Evolutionary conservation across 148 eudicot genomes (phyloP), one percentile per base, ranked within the genome.

Genomic region (Heliamphora exappendiculata): DNA sequence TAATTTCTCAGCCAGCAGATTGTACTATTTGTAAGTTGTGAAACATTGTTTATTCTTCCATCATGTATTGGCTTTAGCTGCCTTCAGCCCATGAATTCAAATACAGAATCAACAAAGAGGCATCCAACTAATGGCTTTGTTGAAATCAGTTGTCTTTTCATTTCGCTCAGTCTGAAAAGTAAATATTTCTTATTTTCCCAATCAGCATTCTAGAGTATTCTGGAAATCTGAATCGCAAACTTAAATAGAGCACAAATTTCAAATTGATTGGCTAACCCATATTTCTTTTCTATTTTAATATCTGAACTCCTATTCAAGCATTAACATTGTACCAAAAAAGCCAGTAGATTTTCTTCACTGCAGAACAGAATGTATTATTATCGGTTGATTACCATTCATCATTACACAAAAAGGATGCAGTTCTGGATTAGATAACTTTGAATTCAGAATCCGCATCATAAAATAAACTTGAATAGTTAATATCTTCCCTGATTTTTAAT

Each of bases 71-170:
- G n/a, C n/a, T n/a, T n/a, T n/a, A n/a, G n/a, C n/a, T n/a, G n/a
- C n/a, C n/a, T n/a, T n/a, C n/a, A n/a, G 65, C 13, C 66, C 66
- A 2, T 5, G 0, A 59, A 59, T 59, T 59, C 29, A 28, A 59
- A 12, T 16, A 62, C 3, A 28, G 36, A 62, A 31, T 31, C 20
- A 29, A 31, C 36, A 29, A n/a, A 62, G 20, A 31, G 36, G 65
- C 65, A 3, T 60, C 65, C 14, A 12, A 60, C 19, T 29, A 5
- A 7, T 28, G 7, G 14, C 31, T 31, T 2, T 13, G 33, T 39
- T 60, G 33, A 62, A 62, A 58, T 58, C 63, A 58, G 65, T 60
- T 11, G 36, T 60, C 65, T 60, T 60, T 60, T 60, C 64, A 59
- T 59, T 29, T 60, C 65, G 1, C 14, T 29, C 31, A 2, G 0